A percentile compares a stretch with the other conserved stretches of the same genome.
Evolutionary conservation across 140 eudicot genomes (phyloP).

Genomic region (Bidens hawaiensis): DNA sequence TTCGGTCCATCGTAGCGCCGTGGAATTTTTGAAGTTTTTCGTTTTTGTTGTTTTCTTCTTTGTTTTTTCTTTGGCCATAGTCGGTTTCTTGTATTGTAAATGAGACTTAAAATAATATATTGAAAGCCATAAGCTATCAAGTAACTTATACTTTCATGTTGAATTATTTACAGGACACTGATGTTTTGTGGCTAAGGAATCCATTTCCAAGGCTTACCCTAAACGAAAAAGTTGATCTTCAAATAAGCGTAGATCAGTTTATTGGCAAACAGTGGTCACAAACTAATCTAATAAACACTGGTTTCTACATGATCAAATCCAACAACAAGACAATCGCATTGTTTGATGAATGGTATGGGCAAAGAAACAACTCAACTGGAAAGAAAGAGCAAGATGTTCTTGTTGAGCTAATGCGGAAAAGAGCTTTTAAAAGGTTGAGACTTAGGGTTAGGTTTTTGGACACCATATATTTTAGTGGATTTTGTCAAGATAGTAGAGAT

Average conservation of each 20-base stretch:
- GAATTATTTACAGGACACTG: constrained; percentile 54
- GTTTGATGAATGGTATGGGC: constrained; percentile 58
- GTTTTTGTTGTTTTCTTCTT: too few relatives aligned
- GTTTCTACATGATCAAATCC: constrained; percentile 69
- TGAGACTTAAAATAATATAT: too few relatives aligned
- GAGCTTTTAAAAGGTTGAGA: constrained; percentile 36
- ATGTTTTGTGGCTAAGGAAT: constrained; percentile 76
- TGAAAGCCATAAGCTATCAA: too few relatives aligned
- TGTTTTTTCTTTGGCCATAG: too few relatives aligned
- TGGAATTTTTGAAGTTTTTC: too few relatives aligned
- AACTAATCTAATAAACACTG: constrained; percentile 55
- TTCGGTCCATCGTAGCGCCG: too few relatives aligned
- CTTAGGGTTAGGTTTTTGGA: constrained; percentile 49
- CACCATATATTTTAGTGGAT: constrained; percentile 68
- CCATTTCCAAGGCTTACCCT: constrained; percentile 48
- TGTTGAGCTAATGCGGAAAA: constrained; percentile 23
- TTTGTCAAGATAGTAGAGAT: constrained; percentile 57
- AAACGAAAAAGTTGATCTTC: constrained; percentile 39
- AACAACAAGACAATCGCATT: constrained; percentile 65
- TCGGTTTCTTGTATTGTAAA: too few relatives aligned
- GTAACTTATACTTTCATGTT: not conserved
- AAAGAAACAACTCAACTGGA: constrained; percentile 45
- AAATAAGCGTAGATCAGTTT: constrained; percentile 54
- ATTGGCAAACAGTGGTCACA: constrained; percentile 47
- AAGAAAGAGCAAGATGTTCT: constrained; percentile 84